Conservation (phyloP, 2,329 filamentous ascomycete species). For the Fusarium keratoplasticum region DNA sequence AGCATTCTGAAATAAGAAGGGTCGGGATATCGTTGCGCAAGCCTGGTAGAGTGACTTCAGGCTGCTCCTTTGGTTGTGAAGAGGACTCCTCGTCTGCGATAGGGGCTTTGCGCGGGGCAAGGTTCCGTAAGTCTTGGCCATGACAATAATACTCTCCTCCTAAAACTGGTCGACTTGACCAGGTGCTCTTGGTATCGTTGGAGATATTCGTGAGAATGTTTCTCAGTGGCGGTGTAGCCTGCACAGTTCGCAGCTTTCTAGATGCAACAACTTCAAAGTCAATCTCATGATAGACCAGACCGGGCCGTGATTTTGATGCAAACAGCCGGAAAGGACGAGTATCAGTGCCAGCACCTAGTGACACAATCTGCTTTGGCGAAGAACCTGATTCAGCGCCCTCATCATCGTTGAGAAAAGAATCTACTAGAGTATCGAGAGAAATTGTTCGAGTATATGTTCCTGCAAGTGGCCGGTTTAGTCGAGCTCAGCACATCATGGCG, state of each 20-base stretch:
- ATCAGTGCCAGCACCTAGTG: constrained; percentile 92
- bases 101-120: neutral
- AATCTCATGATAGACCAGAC: constrained; percentile 87
- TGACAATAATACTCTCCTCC: constrained; percentile 67
- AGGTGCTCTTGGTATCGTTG: constrained; percentile 51
- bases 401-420: constrained; percentile 71
- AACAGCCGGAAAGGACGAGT: constrained; percentile 86
- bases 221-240: constrained; percentile 58
- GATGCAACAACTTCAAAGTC: constrained; percentile 84
- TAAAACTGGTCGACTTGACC: constrained; percentile 55
- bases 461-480: constrained; percentile 50
- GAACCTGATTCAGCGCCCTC: constrained; percentile 38
- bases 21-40: constrained; percentile 75
- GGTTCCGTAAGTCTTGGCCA: constrained; percentile 74
- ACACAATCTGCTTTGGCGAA: constrained; percentile 80
- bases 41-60: constrained; percentile 48
- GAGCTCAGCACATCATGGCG: constrained; percentile 6
- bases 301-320: constrained; percentile 51
- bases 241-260: constrained; percentile 69
- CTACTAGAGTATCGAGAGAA: constrained; percentile 82
- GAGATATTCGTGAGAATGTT: constrained; percentile 52
- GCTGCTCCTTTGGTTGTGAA: neutral
- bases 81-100: neutral
- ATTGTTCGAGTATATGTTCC: constrained; percentile 93
- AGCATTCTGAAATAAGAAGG: constrained; percentile 92